Conservation (phyloP, 2,329 filamentous ascomycete species). For the Colletotrichum coccodes region DNA sequence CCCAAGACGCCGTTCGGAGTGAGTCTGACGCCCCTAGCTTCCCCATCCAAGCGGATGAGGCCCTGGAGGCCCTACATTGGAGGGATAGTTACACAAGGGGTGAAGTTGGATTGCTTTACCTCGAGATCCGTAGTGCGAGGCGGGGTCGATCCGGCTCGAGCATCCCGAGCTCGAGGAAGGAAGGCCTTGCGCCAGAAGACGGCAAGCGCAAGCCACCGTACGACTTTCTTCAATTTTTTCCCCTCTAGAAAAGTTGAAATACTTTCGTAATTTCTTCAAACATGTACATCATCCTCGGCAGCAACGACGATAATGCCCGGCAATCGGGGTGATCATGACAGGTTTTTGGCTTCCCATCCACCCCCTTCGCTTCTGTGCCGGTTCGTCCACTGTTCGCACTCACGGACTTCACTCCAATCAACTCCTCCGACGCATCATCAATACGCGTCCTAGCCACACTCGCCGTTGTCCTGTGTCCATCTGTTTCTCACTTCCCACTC, state of each 20-base stretch:
- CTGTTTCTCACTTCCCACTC: background rate
- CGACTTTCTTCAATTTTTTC: background rate
- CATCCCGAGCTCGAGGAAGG: background rate
- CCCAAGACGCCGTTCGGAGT: background rate
- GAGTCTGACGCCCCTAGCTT: constrained; percentile 16
- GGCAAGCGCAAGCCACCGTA: constrained; percentile 5
- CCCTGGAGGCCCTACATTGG: background rate
- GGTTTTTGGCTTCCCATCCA: background rate
- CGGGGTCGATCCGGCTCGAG: constrained; percentile 14
- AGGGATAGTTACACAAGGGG: no score
- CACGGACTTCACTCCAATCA: constrained; percentile 13
- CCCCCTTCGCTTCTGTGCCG: background rate
- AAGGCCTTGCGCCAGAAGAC: background rate
- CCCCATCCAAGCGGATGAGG: constrained; percentile 15
- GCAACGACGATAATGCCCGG: background rate
- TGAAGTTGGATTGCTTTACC: no score
- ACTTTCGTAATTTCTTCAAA: background rate
- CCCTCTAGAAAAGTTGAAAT: no score
- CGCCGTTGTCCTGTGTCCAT: background rate
- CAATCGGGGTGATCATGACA: no score
- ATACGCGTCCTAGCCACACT: constrained; percentile 17
- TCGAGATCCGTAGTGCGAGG: background rate
- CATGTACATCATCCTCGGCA: background rate
- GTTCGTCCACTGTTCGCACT: constrained; percentile 5
- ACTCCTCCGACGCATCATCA: constrained; percentile 7